Evolutionary conservation across 2,329 filamentous ascomycete species (phyloP).

Genomic region (Trichoderma sp.): DNA sequence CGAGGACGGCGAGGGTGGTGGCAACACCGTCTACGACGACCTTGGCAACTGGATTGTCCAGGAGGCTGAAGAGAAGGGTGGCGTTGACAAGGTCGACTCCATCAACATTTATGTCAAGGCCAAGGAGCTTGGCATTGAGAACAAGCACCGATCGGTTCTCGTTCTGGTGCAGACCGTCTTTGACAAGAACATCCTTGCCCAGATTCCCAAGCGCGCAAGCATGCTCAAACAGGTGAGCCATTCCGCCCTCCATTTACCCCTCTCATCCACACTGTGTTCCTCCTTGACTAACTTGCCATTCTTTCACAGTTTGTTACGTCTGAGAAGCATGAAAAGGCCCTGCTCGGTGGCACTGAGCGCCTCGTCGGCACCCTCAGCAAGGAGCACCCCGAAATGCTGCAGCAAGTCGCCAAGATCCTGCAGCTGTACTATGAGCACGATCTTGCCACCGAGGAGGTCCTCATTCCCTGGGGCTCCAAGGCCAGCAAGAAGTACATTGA

Average conservation of each 20-base stretch:
- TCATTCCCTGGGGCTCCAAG: conserved; percentile 89
- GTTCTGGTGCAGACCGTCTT: conserved; percentile 95
- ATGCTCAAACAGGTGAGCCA: conserved; percentile 81
- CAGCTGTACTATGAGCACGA: conserved; percentile 90
- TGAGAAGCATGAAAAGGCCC: conserved; percentile 92
- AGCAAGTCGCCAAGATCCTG: conserved; percentile 80
- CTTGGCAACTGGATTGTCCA: conserved; percentile 90
- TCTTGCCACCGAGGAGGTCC: conserved; percentile 81
- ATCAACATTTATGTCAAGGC: conserved; percentile 95
- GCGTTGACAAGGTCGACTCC: conserved; percentile 78
- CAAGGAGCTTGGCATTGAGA: conserved; percentile 91
- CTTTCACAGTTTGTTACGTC: conserved; percentile 66
- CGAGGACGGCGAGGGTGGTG: conserved; percentile 74
- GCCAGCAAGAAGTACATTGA: conserved; percentile 99
- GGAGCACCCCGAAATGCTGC: conserved; percentile 75
- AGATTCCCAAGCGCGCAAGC: conserved; percentile 79
- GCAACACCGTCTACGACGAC: conserved; percentile 79
- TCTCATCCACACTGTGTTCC: background rate
- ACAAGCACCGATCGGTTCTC: conserved; percentile 88
- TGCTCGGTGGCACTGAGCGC: conserved; percentile 92
- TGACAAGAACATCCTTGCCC: conserved; percentile 82
- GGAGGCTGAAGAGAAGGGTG: conserved; percentile 70
- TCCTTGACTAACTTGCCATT: background rate
- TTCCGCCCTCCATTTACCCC: background rate
- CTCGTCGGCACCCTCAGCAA: conserved; percentile 73